phyloP scores from a whole-genome alignment of 495 filamentous ascomycete genomes.

The Xylaria telfairii region DNA sequence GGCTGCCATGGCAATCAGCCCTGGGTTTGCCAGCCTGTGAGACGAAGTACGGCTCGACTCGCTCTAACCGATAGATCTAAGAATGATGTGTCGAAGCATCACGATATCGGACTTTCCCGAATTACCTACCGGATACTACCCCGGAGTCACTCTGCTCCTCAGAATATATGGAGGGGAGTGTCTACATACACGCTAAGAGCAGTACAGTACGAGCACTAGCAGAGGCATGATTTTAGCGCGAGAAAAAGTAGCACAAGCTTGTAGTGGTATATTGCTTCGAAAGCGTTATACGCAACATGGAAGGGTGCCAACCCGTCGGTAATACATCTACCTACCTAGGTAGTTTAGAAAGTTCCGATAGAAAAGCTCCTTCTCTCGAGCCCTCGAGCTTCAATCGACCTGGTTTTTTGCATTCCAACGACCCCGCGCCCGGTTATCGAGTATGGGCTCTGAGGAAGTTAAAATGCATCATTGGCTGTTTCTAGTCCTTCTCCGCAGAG shows the following conservation, averaged over 20 bases:
- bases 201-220: slow-evolving; percentile 4
- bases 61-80: not conserved
- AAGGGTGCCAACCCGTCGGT: not conserved
- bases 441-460: not conserved
- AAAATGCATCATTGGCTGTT: not conserved
- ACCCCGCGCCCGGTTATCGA: not conserved
- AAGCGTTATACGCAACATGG: not conserved
- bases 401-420: not conserved
- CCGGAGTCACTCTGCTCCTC: not conserved
- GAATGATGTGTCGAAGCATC: not conserved
- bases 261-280: not conserved
- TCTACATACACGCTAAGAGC: not conserved
- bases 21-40: not conserved
- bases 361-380: not conserved
- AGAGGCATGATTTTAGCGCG: not conserved
- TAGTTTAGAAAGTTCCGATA: not conserved
- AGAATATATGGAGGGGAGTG: not conserved
- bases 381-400: not conserved
- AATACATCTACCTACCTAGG: no score
- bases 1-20: not conserved
- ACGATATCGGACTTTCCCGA: not conserved
- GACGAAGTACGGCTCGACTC: not conserved
- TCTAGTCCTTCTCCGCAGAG: not conserved
- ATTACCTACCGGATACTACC: not conserved
- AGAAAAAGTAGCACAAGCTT: slow-evolving; percentile 1